Conservation (phyloP, 257 asterid species). For the Solanum bulbocastanum region DNA sequence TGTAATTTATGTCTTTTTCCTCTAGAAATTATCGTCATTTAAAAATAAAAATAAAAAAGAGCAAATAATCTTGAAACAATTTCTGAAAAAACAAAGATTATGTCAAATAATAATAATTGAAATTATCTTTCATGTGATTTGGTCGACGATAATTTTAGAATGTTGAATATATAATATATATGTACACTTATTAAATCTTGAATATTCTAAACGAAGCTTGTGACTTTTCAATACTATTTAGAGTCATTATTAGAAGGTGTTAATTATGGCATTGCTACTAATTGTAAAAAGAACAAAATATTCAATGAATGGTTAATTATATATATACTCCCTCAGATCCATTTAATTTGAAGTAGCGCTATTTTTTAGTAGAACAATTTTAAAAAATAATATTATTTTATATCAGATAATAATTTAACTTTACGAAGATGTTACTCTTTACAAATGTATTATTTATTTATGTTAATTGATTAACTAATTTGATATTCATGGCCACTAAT, state of each 20-base stretch:
- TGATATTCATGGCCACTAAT: neutral
- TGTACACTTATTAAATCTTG: neutral
- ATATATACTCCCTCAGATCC: neutral
- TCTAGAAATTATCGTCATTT: neutral
- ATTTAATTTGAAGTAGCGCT: neutral
- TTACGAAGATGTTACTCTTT: neutral
- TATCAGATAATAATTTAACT: too few relatives aligned
- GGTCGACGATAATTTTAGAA: neutral
- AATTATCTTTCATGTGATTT: neutral
- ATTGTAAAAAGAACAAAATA: neutral
- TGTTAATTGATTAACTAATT: neutral
- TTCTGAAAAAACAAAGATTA: neutral
- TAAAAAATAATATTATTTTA: neutral
- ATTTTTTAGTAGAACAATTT: neutral
- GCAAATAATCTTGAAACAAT: neutral
- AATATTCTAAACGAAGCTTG: neutral
- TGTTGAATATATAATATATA: neutral
- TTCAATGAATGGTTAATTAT: neutral
- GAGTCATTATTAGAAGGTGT: neutral
- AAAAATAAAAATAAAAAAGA: neutral
- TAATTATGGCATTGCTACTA: neutral
- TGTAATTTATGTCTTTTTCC: neutral
- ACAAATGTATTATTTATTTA: neutral
- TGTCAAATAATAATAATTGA: neutral
- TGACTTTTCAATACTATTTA: neutral